Evolutionary conservation across 1,284 basidiomycete species (phyloP).

Genomic region (Singerocomus inundabilis): DNA sequence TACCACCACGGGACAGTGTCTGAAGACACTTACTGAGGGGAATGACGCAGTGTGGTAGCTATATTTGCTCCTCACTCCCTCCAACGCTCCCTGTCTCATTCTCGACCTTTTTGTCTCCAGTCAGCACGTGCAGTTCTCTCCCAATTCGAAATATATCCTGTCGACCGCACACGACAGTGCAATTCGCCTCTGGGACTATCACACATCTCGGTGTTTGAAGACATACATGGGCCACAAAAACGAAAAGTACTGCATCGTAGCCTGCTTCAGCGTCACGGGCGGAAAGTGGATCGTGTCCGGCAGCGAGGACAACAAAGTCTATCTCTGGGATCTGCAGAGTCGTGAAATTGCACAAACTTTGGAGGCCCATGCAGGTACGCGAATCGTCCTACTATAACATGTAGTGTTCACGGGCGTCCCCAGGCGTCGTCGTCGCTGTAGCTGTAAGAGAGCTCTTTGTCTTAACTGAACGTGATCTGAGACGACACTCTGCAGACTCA

Average conservation of each 20-base stretch:
- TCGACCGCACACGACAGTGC: conserved; percentile 89
- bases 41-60: conserved; percentile 85
- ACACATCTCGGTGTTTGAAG: conserved; percentile 88
- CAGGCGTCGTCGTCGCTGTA: conserved; percentile 75
- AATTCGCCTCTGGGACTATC: conserved; percentile 94
- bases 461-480: conserved; percentile 4
- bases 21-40: conserved; percentile 93
- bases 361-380: conserved; percentile 71
- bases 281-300: conserved; percentile 90
- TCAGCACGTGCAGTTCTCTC: conserved; percentile 89
- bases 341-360: conserved; percentile 78
- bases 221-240: conserved; percentile 85
- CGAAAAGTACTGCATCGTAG: conserved; percentile 73
- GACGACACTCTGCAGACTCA: conserved; percentile 55
- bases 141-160: conserved; percentile 90
- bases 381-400: neutral
- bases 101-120: conserved; percentile 37
- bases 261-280: conserved; percentile 79
- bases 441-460: conserved; percentile 44
- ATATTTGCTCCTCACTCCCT: conserved; percentile 16
- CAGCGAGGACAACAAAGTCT: conserved; percentile 86
- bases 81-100: neutral
- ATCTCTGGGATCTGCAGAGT: conserved; percentile 91
- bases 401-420: neutral
- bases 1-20: conserved; percentile 86